A percentile compares a stretch with the other conserved stretches of the same genome.
These are phyloP conservation scores for Thermothelomyces thermophilus DNA, from an alignment of 2,329 filamentous ascomycete species.

Conservation along the genomic window DNA sequence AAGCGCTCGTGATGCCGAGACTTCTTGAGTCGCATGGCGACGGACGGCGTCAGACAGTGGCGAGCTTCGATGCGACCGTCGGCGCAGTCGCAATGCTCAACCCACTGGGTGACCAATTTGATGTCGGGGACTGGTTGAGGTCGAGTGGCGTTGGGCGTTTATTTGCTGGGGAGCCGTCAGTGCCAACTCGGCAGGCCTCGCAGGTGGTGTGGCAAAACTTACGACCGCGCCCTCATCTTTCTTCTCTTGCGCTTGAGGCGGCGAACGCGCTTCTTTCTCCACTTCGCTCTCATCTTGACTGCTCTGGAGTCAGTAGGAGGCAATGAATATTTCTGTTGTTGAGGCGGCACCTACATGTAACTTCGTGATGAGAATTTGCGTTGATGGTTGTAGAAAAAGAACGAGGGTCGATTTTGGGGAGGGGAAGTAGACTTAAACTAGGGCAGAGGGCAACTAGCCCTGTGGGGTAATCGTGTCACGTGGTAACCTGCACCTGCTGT, in stretches of 20 bases:
- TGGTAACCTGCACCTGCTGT: conserved; percentile 12
- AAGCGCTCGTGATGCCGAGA: conserved; percentile 16
- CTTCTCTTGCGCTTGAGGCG: conserved; percentile 99
- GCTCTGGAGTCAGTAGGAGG: conserved; percentile 8
- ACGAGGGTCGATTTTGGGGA: conserved; percentile 19
- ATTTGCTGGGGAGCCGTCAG: conserved; percentile 51
- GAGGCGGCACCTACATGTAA: conserved; percentile 19
- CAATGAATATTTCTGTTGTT: background rate
- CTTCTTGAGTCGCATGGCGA: conserved; percentile 11
- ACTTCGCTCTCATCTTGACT: conserved; percentile 85
- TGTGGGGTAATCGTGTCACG: conserved; percentile 25
- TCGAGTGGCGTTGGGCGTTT: conserved; percentile 56
- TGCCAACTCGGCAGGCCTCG: conserved; percentile 5
- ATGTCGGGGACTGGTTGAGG: conserved; percentile 39
- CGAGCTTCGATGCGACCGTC: conserved; percentile 15
- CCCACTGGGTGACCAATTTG: conserved; percentile 22
- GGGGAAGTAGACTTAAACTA: conserved; percentile 24
- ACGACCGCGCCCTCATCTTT: conserved; percentile 99
- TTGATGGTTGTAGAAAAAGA: conserved; percentile 24
- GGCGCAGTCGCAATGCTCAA: conserved; percentile 18
- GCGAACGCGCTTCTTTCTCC: conserved; percentile 99
- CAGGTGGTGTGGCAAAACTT: conserved; percentile 42
- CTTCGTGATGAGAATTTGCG: conserved; percentile 25
- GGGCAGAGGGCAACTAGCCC: conserved; percentile 26
- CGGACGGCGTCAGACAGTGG: conserved; percentile 14